Evolutionary conservation across 169 alveolate genomes (phyloP).

Genomic region (Plasmodium vivax): DNA sequence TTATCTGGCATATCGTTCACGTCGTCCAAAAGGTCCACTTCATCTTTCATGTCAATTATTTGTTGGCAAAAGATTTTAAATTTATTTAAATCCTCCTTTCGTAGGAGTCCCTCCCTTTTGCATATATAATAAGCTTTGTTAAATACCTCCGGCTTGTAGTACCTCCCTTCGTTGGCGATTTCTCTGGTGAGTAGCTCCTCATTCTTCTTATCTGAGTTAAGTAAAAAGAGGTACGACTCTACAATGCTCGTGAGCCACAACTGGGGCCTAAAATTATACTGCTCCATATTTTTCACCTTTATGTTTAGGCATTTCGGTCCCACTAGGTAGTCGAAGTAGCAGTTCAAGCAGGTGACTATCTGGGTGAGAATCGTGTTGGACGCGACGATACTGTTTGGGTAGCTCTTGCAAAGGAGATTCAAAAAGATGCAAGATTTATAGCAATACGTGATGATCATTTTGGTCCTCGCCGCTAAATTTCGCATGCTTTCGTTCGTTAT

Average conservation of each 20-base stretch:
- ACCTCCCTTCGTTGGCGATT: constrained; percentile 85
- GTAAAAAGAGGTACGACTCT: constrained; percentile 81
- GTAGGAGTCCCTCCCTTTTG: constrained; percentile 83
- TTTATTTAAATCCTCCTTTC: constrained; percentile 76
- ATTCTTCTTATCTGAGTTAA: constrained; percentile 53
- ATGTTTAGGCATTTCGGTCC: constrained; percentile 90
- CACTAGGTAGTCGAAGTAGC: constrained; percentile 90
- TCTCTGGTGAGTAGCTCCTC: constrained; percentile 49
- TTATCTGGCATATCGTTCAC: constrained; percentile 91
- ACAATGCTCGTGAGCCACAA: constrained; percentile 83
- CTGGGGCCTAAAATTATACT: constrained; percentile 89
- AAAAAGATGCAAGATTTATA: constrained; percentile 82
- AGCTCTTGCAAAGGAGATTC: constrained; percentile 80
- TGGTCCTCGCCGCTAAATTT: constrained; percentile 80
- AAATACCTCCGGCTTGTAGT: constrained; percentile 83
- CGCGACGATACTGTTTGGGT: constrained; percentile 78
- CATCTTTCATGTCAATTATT: constrained; percentile 73
- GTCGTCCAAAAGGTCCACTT: constrained; percentile 68
- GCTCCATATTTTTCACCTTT: constrained; percentile 90
- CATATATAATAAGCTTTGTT: constrained; percentile 84
- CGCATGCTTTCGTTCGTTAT: constrained; percentile 76
- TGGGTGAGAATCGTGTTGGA: constrained; percentile 86
- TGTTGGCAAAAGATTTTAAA: constrained; percentile 73
- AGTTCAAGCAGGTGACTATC: constrained; percentile 89
- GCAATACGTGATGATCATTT: constrained; percentile 81